phyloP scores from a whole-genome alignment of 306 rosid species.

The Geum urbanum region DNA sequence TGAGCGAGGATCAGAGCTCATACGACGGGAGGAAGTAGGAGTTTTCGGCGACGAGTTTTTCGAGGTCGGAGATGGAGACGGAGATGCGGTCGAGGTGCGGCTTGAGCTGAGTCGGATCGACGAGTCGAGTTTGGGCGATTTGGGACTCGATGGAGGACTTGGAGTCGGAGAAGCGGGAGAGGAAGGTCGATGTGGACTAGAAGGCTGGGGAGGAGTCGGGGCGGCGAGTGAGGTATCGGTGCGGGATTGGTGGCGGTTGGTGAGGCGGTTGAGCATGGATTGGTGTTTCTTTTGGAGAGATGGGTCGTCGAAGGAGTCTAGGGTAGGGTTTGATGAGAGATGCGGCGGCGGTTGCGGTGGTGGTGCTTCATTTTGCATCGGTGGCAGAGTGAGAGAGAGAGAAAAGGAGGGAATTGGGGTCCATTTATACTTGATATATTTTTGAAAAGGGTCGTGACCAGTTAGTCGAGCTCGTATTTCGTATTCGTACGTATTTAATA shows the following conservation, averaged over 20 bases:
- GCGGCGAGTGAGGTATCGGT: constrained; percentile 34
- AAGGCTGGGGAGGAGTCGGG: constrained; percentile 31
- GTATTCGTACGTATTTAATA: no score
- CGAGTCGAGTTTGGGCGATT: constrained; percentile 37
- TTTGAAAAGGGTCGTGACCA: no score
- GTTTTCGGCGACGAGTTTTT: constrained; percentile 70
- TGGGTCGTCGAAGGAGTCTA: constrained; percentile 11
- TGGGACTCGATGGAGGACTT: constrained; percentile 52
- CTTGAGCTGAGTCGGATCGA: constrained; percentile 42
- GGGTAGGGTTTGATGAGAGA: constrained; percentile 20
- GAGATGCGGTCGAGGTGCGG: constrained; percentile 50
- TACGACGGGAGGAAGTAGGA: constrained; percentile 72
- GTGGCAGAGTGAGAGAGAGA: neutral
- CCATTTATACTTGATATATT: neutral
- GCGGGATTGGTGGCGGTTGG: constrained; percentile 59
- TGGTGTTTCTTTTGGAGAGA: constrained; percentile 60
- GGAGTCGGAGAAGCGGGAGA: constrained; percentile 48
- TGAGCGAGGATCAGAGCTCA: constrained; percentile 73
- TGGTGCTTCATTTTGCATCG: neutral
- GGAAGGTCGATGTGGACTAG: constrained; percentile 56
- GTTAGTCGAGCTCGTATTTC: no score
- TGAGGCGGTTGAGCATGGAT: constrained; percentile 67
- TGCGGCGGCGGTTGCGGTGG: no score
- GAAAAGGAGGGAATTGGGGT: neutral
- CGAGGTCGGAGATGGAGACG: constrained; percentile 61